A percentile compares a stretch with the other conserved stretches of the same genome.
These are phyloP conservation scores for Quercus variabilis DNA, from an alignment of 306 rosid species.

Conservation along the genomic window DNA sequence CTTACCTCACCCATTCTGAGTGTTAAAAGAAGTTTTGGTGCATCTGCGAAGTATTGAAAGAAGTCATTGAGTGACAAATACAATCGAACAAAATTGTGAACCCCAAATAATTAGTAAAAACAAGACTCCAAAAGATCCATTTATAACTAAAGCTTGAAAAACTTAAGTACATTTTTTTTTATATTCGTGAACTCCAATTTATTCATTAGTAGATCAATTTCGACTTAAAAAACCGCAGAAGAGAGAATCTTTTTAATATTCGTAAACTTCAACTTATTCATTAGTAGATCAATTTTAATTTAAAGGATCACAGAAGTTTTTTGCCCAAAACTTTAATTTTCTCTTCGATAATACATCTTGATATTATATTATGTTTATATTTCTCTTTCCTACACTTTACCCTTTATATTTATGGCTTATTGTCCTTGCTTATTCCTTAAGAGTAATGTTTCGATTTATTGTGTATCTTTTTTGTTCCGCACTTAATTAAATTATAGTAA, in stretches of 20 bases:
- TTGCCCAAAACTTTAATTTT: fast-evolving
- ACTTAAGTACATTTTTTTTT: fast-evolving
- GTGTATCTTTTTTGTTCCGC: fast-evolving
- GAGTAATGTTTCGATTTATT: no score
- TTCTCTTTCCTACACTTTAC: fast-evolving
- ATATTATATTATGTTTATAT: fast-evolving
- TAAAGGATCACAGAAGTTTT: fast-evolving
- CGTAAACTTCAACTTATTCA: no score
- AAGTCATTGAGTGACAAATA: fast-evolving
- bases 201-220: no score
- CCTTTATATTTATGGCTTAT: no score
- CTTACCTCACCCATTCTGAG: no score
- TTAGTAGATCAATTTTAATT: fast-evolving
- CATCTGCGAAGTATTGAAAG: no score
- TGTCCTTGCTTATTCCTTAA: no score
- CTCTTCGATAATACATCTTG: fast-evolving
- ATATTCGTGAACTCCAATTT: no score
- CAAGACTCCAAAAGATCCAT: fast-evolving
- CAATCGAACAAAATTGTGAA: fast-evolving
- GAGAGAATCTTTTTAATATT: fast-evolving
- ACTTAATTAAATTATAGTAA: no score
- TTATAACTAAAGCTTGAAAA: fast-evolving
- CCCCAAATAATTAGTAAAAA: fast-evolving
- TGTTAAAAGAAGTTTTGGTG: no score
- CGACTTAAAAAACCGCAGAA: no score